Base-by-base conservation (phyloP, 495 filamentous ascomycete species). In the Penicillium maclennaniae region DNA sequence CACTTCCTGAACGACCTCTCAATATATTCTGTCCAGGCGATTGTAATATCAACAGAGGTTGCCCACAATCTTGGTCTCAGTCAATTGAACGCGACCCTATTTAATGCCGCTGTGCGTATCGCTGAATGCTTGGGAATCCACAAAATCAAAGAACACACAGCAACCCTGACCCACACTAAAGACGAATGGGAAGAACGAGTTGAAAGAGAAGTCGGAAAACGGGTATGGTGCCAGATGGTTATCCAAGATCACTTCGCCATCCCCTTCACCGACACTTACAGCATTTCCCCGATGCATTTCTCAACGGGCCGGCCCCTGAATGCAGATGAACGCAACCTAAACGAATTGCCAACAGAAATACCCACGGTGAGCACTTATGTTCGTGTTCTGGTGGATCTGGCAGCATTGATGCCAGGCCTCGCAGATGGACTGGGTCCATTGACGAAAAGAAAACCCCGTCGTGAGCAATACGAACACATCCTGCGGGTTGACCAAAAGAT, bases 241-340 rank as follows among this genome's bases (percentile, higher is more conserved):
- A 74, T 70, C 16, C 76, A 78, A 47, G 76, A 79, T 50, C 74
- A 73, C 58, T 76, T 79, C 43, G 73, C 72, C 14, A 72, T 77
- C 3, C 72, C 75, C 6, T 78, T 77, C 45, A 70, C 71, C 15
- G 74, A 77, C 37, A 69, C 66, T 27, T 79, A 79, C 55, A 67
- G 66, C 31, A 67, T 79, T 23, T 71, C 73, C 7, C 68, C 62
- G 1, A 60, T 69, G 45, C 71, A 75, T 21, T 77, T 66, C 39
- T 69, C 67, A 0, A 74, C 74, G 0, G 55, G 56, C 12, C 63
- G 53, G 19, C 76, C 75, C 8, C 23, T 66, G n/a, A 71, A 78
- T 45, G 73, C 68, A 38, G 55, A 61, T 28, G 70, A 77, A 17
- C 61, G 74, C 34, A 70, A 74, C 36, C 59, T 79, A 60, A 34